Evolutionary conservation across 176 grass and related monocot species (phyloP), one percentile per base, ranked within the genome.

Genomic region (Oryza punctata): DNA sequence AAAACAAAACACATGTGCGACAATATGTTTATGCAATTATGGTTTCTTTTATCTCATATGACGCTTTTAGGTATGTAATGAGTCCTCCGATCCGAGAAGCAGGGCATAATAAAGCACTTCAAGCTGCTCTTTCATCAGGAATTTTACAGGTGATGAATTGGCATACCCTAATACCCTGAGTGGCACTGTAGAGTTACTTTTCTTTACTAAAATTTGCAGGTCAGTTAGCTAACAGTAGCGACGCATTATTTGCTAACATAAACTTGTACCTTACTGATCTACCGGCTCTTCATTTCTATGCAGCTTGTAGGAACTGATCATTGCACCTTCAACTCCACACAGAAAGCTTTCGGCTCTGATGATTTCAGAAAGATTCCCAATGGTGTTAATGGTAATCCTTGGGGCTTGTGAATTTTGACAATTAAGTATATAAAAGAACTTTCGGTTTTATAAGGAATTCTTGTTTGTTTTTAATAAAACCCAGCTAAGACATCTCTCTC

Each of bases 271-370:
- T 78, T 73, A n/a, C 7, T 74, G 68, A 81, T 71, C 44, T 73
- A 74, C 81, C 19, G 69, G 25, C 12, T 41, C 5, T 72, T 82
- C 76, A 72, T 68, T 72, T 78, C 3, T 72, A n/a, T 88, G 75
- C 87, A 98, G 96, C 93, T 98, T 90, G 96, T 98, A 28, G 93
- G 92, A 81, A 98, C 96, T 75, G 96, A 98, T 86, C 96, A 98
- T 70, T 95, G 93, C 85, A 80, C 89, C 67, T 98, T 98, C 87
- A 95, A 95, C 89, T 90, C 91, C 40, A 98, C 93, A 50, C 93
- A 98, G 63, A 98, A 98, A 96, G 89, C 96, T 89, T 92, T 94
- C 27, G 93, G 96, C 52, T 80, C 65, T 50, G 87, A 98, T 87
- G 91, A 96, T 86, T 98, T 98, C 68, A 82, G 91, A 71, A 98